phyloP scores from a whole-genome alignment of 257 asterid genomes.

The Lavandula angustifolia region DNA sequence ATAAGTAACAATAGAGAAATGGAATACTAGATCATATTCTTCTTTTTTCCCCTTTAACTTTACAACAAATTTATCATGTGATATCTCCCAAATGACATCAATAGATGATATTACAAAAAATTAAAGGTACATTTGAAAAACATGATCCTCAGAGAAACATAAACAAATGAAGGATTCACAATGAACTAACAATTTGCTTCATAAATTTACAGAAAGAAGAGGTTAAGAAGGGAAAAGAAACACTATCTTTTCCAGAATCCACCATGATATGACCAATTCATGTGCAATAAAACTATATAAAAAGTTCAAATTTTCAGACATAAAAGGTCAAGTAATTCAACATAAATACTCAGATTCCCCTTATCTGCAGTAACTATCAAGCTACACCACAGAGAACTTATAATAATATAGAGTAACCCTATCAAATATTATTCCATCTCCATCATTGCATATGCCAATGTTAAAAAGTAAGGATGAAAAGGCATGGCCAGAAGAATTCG shows the following conservation, averaged over 20 bases:
- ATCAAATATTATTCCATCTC: too few species aligned
- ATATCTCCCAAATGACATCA: not conserved
- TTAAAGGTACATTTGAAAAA: not conserved
- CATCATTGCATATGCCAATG: too few species aligned
- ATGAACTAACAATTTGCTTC: not conserved
- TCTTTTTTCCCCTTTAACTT: not conserved
- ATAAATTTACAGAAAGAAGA: not conserved
- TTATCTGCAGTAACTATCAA: not conserved
- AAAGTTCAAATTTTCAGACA: not conserved
- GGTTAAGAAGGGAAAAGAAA: not conserved
- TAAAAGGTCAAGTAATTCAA: conserved; percentile 2
- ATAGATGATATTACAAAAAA: not conserved
- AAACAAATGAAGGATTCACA: not conserved
- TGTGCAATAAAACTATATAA: not conserved
- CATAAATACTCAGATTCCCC: not conserved
- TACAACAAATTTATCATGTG: not conserved
- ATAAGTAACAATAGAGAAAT: not conserved
- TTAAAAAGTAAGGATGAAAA: too few species aligned
- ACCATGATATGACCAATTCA: conserved; percentile 3
- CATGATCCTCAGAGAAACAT: not conserved
- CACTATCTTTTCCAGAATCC: conserved; percentile 5
- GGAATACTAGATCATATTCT: not conserved
- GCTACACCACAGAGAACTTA: too few species aligned
- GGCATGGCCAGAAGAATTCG: too few species aligned
- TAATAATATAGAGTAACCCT: too few species aligned